Evolutionary conservation across 2,329 filamentous ascomycete species (phyloP), one percentile per base, ranked within the genome.

Genomic region (Purpureocillium lavendulum): DNA sequence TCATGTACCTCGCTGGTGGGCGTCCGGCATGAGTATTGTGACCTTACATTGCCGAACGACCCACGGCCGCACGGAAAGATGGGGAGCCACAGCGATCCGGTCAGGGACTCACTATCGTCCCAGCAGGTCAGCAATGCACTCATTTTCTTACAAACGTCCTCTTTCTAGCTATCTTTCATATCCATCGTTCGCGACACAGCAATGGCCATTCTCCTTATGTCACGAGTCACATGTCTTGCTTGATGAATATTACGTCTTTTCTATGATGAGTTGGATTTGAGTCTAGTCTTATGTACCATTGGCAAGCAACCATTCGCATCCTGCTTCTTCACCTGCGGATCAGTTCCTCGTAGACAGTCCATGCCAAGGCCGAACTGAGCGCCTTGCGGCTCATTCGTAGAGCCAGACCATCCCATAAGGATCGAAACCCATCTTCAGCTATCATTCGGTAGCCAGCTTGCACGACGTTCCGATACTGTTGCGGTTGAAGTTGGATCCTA

Each of bases 281-380:
- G 35, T 14, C 15, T 16, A 16, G 18, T 35, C 13, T 26, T 26
- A 6, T 26, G 10, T 26, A 26, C 21, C 21, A 26, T 26, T 5
- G 10, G 21, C 21, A 26, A 26, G 10, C 21, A 26, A 26, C 21
- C 6, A 26, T 5, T 6, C 10, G 21, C 5, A 26, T 16, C 14
- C 30, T 13, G 16, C n/a, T 14, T 21, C 16, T 36, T 13, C 49
- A 54, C 50, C 84, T 73, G 44, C 89, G 70, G 46, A 97, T 83
- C 51, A 96, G 62, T 61, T 96, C 90, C 65, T 98, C 92, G 56
- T 98, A 98, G 31, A 96, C 72, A 9, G 90, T 97, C 92, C 92
- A 98, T 7, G 90, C 90, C 49, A 97, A 70, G n/a, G 92, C 92
- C 38, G 84, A 90, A 61, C 89, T 96, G 33, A 96, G 64, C 5